phyloP scores from a whole-genome alignment of 2,329 filamentous ascomycete species.

The Elsinoe perseae region DNA sequence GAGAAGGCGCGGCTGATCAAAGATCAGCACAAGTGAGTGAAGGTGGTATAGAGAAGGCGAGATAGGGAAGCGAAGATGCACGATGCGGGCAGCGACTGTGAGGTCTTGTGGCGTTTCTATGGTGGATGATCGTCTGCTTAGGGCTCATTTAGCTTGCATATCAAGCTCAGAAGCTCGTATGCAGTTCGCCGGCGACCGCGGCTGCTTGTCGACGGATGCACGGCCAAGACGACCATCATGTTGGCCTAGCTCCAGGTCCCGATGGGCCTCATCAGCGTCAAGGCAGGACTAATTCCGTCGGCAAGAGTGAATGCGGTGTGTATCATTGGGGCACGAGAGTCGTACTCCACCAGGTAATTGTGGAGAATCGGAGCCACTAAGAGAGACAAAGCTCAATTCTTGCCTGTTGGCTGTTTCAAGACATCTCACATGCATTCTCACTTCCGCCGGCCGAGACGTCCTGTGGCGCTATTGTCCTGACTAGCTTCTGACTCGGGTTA shows the following conservation, averaged over 20 bases:
- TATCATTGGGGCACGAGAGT: conserved; percentile 8
- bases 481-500: conserved; percentile 1
- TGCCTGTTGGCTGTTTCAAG: conserved; percentile 13
- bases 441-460: conserved; percentile 2
- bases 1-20: conserved; percentile 9
- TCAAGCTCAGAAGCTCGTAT: conserved; percentile 7
- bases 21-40: background rate
- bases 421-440: conserved; percentile 12
- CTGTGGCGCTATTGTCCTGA: conserved; percentile 7
- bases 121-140: conserved; percentile 11
- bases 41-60: background rate
- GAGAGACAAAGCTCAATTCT: conserved; percentile 2
- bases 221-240: background rate
- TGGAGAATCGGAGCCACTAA: conserved; percentile 6
- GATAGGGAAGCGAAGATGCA: conserved; percentile 1
- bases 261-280: background rate
- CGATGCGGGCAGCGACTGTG: conserved; percentile 7
- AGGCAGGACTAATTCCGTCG: background rate
- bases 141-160: conserved; percentile 14
- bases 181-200: conserved; percentile 4
- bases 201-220: background rate
- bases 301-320: background rate
- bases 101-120: conserved; percentile 10
- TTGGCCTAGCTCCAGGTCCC: conserved; percentile 5
- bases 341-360: conserved; percentile 6